Evolutionary conservation across 2,329 filamentous ascomycete species (phyloP), one percentile per base, ranked within the genome.

Genomic region (Fusarium abutilonis): DNA sequence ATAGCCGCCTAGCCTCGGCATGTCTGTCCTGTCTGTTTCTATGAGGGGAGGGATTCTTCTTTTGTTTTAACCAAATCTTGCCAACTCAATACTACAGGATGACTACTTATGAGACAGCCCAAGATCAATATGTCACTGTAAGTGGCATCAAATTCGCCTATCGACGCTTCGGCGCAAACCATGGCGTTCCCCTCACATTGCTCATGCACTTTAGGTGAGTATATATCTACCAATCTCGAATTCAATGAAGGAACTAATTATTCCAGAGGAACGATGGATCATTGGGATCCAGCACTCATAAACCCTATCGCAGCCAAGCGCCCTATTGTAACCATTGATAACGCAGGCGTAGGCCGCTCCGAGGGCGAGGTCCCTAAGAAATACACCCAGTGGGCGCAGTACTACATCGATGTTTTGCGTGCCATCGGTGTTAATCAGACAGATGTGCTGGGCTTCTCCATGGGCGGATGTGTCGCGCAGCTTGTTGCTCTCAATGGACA

Each of bases 361-460:
- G 69, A 67, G 9, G 82, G 82, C 31, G 44, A 71, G n/a, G 75
- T 82, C 2, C 76, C 77, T 7, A 69, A 69, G 53, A 71, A 64
- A 6, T 68, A 73, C 36, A 45, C 60, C 9, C 60, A 42, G n/a
- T 76, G 73, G 73, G 74, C 74, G 10, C 59, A 66, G 47, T 63
- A 75, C 52, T 76, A 75, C 64, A 62, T 74, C 28, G 69, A 75
- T n/a, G 74, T 77, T 14, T 72, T 77, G 23, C 54, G 58, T 28
- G 74, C 71, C 3, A 76, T 79, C 58, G 76, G 77, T 6, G 60
- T 81, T n/a, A 29, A 52, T 0, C 65, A 77, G 45, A 72, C 78
- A 42, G 80, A 84, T 54, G 60, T 84, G 8, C 52, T 83, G 36
- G 82, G 82, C 2, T 84, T 80, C 68, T 82, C 78, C 9, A 80